Base-by-base conservation (phyloP, 1,284 basidiomycete genomes). In the Termitomyces sp. region DNA sequence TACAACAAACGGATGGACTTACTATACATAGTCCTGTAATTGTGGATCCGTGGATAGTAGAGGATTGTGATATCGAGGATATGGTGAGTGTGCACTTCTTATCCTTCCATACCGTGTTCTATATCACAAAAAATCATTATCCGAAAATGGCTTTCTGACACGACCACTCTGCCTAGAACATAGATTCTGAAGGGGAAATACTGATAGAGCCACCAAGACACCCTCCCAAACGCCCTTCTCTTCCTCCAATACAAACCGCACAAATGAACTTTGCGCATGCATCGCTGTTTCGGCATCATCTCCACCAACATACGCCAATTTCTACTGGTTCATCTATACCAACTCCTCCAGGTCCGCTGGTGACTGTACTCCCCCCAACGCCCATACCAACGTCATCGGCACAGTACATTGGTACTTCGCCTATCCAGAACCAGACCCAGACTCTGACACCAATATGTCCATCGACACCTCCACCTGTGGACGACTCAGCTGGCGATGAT, bases 1-100 rank as follows among this genome's bases (percentile, higher is more conserved):
- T 87, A 12, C 73, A 75, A 54, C 82, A 82, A 61, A 77, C 86
- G 9, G 73, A 78, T 56, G 81, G 75, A 17, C 71, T 87, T 55
- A 75, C 76, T 19, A 83, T 88, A 39, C 74, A 78, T 55, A 82
- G 80, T 57, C 81, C 83, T n/a, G 62, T 73, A 49, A 62, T 68
- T 57, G 46, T 61, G 28, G 55, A 60, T 61, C 53, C 44, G 34
- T 54, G 41, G 42, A 44, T 49, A 43, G 53, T 31, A 47, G 56
- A 50, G 52, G 47, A 46, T 19, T 56, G 53, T 26, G 70, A 73
- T 50, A 24, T 24, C 1, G 64, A 70, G 46, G 69, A 73, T 52
- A 72, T 75, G 68, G 75, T 77, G 44, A 43, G 71, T 61, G 74
- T 74, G 44, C 34, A 70, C 17, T 10, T 24, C n/a, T 10, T 2